Conservation (phyloP, 208 protist species). For the Trypanosoma conorhini region DNA sequence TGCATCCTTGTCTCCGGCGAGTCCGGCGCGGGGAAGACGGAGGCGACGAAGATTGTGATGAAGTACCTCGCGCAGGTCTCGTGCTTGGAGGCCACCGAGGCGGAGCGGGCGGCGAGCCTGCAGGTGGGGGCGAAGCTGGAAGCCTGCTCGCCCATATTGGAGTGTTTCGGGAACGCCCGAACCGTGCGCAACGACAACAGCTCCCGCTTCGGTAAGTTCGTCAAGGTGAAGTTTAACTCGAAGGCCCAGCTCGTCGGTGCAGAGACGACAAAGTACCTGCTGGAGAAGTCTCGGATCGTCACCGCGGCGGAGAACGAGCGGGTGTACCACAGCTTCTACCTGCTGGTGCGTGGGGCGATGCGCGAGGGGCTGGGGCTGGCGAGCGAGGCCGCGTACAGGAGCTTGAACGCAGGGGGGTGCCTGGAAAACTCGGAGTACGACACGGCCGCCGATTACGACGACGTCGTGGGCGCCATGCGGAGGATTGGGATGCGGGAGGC, state of each 20-base stretch:
- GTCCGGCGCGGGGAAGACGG: conserved; percentile 48
- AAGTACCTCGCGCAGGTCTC: conserved; percentile 43
- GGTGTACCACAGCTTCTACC: conserved; percentile 92
- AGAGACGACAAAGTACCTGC: conserved; percentile 57
- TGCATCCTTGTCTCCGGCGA: conserved; percentile 55
- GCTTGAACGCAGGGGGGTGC: conserved; percentile 31
- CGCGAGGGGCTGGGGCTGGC: conserved; percentile 17
- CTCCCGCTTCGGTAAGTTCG: conserved; percentile 89
- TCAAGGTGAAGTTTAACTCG: conserved; percentile 58
- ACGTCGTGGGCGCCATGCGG: conserved; percentile 39
- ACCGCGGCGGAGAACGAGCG: conserved; percentile 59
- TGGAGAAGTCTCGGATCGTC: conserved; percentile 81
- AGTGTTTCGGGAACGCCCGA: conserved; percentile 92
- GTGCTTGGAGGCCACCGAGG: conserved; percentile 27
- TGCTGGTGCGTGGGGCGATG: conserved; percentile 38
- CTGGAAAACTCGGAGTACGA: conserved; percentile 35
- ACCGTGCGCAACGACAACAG: conserved; percentile 89
- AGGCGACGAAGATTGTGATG: conserved; percentile 47
- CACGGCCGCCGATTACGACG: conserved; percentile 29
- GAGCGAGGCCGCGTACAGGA: conserved; percentile 24
- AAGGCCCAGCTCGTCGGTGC: conserved; percentile 48
- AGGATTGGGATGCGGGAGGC: conserved; percentile 49
- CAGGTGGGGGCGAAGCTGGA: conserved; percentile 27
- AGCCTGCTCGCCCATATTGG: conserved; percentile 79
- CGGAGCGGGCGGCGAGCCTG: conserved; percentile 21